Conservation (phyloP, 176 grass and related monocot genomes). For the Lolium multiflorum region DNA sequence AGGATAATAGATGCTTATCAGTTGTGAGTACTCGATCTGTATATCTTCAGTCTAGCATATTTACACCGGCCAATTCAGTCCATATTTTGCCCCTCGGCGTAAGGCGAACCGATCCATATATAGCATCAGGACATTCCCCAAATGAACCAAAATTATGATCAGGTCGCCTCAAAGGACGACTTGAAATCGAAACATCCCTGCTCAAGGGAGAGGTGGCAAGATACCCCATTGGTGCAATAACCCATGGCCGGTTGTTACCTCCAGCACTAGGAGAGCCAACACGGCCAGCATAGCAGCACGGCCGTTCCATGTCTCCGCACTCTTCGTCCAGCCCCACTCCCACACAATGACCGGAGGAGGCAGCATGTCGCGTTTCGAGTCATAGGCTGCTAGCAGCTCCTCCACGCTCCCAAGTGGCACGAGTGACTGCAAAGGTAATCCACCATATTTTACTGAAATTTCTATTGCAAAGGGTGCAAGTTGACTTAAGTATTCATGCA, state of each 20-base stretch:
- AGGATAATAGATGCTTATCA: slow-evolving; percentile 6
- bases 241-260: slow-evolving; percentile 92
- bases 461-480: slow-evolving; percentile 20
- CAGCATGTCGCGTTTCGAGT: slow-evolving; percentile 79
- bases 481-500: neutral
- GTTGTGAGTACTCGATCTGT: neutral
- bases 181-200: neutral
- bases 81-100: slow-evolving; percentile 9
- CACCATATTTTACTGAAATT: slow-evolving; percentile 27
- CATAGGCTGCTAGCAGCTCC: slow-evolving; percentile 89
- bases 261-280: slow-evolving; percentile 73
- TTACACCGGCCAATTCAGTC: slow-evolving; percentile 19
- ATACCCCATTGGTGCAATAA: slow-evolving; percentile 98
- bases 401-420: slow-evolving; percentile 96
- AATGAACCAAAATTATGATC: slow-evolving; percentile 43
- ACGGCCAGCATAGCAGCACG: slow-evolving; percentile 95
- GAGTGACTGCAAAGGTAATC: slow-evolving; percentile 70
- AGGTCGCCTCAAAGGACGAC: neutral
- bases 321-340: slow-evolving; percentile 99
- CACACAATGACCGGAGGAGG: slow-evolving; percentile 89
- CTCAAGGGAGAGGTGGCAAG: slow-evolving; percentile 54
- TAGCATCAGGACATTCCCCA: slow-evolving; percentile 32
- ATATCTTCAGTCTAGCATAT: slow-evolving; percentile 21
- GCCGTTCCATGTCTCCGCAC: slow-evolving; percentile 97
- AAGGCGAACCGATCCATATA: slow-evolving; percentile 39